A percentile compares a stretch with the other conserved stretches of the same genome.
These are phyloP conservation scores for Bjerkandera adusta DNA, from an alignment of 1,284 basidiomycete species.

Conservation along the genomic window DNA sequence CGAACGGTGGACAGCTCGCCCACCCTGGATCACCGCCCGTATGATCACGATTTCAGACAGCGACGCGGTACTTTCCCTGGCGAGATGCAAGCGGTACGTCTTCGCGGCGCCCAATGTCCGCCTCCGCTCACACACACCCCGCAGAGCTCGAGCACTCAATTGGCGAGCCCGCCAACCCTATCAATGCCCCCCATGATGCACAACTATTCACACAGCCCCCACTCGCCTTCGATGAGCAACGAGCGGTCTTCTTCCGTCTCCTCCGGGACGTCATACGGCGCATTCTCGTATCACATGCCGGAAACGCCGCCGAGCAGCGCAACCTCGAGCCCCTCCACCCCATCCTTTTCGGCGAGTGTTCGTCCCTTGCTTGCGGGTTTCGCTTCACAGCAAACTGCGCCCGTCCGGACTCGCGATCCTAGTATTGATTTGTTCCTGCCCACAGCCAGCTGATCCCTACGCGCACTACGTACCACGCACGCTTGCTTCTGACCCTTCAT, in stretches of 20 bases:
- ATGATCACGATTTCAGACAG: constrained; percentile 64
- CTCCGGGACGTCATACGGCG: constrained; percentile 51
- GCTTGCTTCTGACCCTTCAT: constrained; percentile 19
- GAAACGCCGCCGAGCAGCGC: constrained; percentile 71
- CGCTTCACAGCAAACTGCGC: constrained; percentile 28
- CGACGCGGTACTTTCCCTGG: constrained; percentile 30
- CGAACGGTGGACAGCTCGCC: constrained; percentile 19
- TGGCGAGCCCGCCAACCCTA: constrained; percentile 8
- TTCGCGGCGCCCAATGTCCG: neutral
- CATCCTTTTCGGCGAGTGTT: constrained; percentile 78
- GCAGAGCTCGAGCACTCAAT: constrained; percentile 4
- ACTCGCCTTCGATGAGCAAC: constrained; percentile 24
- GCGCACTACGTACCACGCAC: constrained; percentile 24
- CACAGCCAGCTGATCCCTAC: constrained; percentile 59
- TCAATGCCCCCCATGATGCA: constrained; percentile 8
- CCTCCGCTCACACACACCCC: neutral
- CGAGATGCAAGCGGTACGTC: constrained; percentile 1
- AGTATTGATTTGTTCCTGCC: constrained; percentile 41
- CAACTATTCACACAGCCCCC: constrained; percentile 13
- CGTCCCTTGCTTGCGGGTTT: constrained; percentile 35
- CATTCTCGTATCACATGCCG: constrained; percentile 56
- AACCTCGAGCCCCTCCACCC: constrained; percentile 68
- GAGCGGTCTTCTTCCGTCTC: constrained; percentile 31
- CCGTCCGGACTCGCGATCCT: constrained; percentile 41
- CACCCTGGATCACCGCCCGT: constrained; percentile 28